Evolutionary conservation across 2,329 filamentous ascomycete genomes (phyloP), one percentile per base, ranked within the genome.

Genomic region (Talaromyces sp.): DNA sequence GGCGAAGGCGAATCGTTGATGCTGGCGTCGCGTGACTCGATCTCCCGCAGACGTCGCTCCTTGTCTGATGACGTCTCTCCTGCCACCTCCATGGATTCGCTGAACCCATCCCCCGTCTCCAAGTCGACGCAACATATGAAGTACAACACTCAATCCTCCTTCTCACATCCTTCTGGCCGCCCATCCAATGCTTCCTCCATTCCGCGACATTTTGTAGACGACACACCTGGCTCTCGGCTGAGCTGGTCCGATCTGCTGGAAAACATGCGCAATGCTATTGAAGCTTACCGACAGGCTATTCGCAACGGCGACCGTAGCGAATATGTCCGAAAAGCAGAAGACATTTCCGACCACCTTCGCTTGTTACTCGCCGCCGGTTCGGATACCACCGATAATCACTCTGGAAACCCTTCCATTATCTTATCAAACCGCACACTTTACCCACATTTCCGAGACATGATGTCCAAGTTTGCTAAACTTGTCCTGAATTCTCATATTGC

Each of bases 401-500:
- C 95, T 22, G 95, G 95, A 49, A 96, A 98, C 68, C 95, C 95
- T 4, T 98, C 95, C n/a, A 97, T 99, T 70, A 99, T 99, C 63
- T 97, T 93, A 7, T 96, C 92, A 5, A 99, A 99, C 81, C 98
- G 98, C 75, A 91, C 92, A 0, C 81, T 99, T 17, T 98, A 98
- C 72, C 95, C 95, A 27, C 93, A 98, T 76, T 99, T 99, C 77
- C 85, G 95, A 59, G 95, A 98, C 73, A 98, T 98, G 88, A 99
- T 99, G 95, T 98, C 95, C 52, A 93, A 96, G 69, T 99, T 99
- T 75, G 98, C 95, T n/a, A 99, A 99, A 75, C 83, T 99, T 10
- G 95, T 99, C 52, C 88, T 99, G 55, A 99, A 95, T 2, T 98
- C 95, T 15, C 95, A 99, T 73, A 97, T 99, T 72, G 95, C 95